A percentile compares a stretch with the other conserved stretches of the same genome.
Conservation (phyloP, 2,329 filamentous ascomycete genomes). For the Aaosphaeria pasadenensis region DNA sequence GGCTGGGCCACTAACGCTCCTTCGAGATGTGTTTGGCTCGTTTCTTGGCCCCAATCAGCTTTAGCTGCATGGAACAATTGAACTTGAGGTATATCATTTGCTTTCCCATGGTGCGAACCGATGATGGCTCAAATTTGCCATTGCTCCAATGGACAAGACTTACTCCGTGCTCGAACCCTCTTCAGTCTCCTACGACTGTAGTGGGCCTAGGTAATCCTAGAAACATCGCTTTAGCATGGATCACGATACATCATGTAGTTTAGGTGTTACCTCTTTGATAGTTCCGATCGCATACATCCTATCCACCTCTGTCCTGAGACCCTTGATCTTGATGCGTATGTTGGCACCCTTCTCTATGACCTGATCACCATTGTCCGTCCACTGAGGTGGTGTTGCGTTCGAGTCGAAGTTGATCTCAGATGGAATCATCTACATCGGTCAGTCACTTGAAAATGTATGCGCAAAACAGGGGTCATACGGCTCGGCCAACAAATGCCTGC, state of each 20-base stretch:
- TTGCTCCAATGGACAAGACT: too few species aligned
- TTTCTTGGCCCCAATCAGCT: too few species aligned
- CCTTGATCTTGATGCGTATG: conserved; percentile 90
- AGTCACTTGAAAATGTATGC: conserved; percentile 6
- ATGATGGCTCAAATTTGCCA: too few species aligned
- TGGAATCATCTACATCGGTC: conserved; percentile 70
- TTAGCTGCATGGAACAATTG: too few species aligned
- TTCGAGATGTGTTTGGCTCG: too few species aligned
- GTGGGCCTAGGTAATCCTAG: conserved; percentile 40
- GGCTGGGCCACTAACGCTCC: too few species aligned
- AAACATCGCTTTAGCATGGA: conserved; percentile 1
- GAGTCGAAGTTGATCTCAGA: conserved; percentile 90
- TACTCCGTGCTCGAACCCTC: too few species aligned
- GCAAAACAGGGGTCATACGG: conserved; percentile 53
- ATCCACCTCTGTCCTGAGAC: conserved; percentile 87
- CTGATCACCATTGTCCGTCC: conserved; percentile 90
- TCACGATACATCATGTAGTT: not conserved
- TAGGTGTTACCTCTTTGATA: conserved; percentile 68
- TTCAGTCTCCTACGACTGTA: conserved; percentile 21
- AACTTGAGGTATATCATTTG: too few species aligned
- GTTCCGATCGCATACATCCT: conserved; percentile 97
- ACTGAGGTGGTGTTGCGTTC: conserved; percentile 94
- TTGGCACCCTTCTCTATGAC: conserved; percentile 93
- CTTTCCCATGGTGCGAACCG: too few species aligned
- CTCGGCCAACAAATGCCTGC: conserved; percentile 74